Evolutionary conservation across 1,139 yeast species (phyloP).

Genomic region (Yamadazyma siamensis): DNA sequence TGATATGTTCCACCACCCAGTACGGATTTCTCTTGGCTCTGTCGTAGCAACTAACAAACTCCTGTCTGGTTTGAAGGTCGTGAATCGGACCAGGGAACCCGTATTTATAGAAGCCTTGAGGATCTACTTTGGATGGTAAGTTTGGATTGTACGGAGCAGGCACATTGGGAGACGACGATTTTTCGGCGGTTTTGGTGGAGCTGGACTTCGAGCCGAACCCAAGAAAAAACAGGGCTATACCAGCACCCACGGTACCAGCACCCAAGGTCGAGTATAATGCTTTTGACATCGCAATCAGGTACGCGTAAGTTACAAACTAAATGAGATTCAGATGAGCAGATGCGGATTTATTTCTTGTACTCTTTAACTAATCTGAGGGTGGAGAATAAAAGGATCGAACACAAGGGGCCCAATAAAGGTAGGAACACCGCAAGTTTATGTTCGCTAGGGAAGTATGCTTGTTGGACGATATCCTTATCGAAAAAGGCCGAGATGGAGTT

Average conservation of each 20-base stretch:
- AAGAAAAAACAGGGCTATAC: conserved; percentile 44
- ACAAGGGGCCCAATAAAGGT: conserved; percentile 83
- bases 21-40: conserved; percentile 83
- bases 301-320: no score
- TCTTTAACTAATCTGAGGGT: conserved; percentile 32
- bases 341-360: conserved; percentile 9
- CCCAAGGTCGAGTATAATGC: conserved; percentile 28
- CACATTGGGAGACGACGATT: conserved; percentile 11
- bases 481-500: conserved; percentile 79
- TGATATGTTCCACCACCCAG: conserved; percentile 88
- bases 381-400: conserved; percentile 66
- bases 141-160: conserved; percentile 15
- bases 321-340: no score
- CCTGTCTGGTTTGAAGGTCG: conserved; percentile 70
- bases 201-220: conserved; percentile 23
- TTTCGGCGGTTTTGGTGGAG: conserved; percentile 8
- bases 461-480: conserved; percentile 93
- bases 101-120: conserved; percentile 75
- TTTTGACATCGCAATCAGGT: conserved; percentile 25
- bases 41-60: conserved; percentile 83
- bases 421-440: conserved; percentile 91
- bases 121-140: conserved; percentile 44
- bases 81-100: conserved; percentile 96
- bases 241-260: conserved; percentile 39
- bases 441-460: conserved; percentile 90